Evolutionary conservation across 2,329 filamentous ascomycete species (phyloP), one percentile per base, ranked within the genome.

Genomic region (Apiospora saccharicola): DNA sequence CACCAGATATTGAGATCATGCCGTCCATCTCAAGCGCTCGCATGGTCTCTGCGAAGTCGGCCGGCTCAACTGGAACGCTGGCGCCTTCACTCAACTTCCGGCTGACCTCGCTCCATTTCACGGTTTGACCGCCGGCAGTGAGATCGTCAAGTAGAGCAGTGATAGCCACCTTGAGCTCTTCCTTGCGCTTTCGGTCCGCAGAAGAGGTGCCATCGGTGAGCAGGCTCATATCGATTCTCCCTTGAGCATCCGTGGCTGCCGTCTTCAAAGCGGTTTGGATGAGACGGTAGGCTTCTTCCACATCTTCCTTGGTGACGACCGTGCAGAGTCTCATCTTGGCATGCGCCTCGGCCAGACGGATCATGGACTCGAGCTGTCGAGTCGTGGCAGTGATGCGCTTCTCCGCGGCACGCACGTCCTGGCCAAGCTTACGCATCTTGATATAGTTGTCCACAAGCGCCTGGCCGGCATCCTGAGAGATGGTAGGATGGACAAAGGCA

Each of bases 371-470:
- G 7, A 99, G 88, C 83, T 99, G 96, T 80, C 96, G 91, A 0
- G 97, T 99, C 3, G 96, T 99, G 53, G 96, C 96, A 0, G 96
- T 99, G 84, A 99, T 99, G 76, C 96, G 94, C 82, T 97, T 96
- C 83, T 99, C 97, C 3, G 94, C 90, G 2, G 95, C 89, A 68
- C 96, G 94, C 47, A 96, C 92, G 77, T 95, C 93, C 77, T 95
- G 92, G 67, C 96, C 96, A 0, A 99, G 91, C 79, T 95, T 94
- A 75, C 96, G 95, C 94, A 99, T 98, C 73, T 93, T 93, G 67
- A 98, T 93, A 80, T 99, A 99, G 43, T 94, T 90, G 57, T 93
- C 89, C 1, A 97, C 92, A 4, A 99, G 91, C 69, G 95, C 94
- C 74, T 91, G 87, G n/a, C 92, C 93, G 2, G 96, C 96, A 64